Evolutionary conservation across 2,329 filamentous ascomycete species (phyloP), one percentile per base, ranked within the genome.

Genomic region (Lasiodiplodia sp.): DNA sequence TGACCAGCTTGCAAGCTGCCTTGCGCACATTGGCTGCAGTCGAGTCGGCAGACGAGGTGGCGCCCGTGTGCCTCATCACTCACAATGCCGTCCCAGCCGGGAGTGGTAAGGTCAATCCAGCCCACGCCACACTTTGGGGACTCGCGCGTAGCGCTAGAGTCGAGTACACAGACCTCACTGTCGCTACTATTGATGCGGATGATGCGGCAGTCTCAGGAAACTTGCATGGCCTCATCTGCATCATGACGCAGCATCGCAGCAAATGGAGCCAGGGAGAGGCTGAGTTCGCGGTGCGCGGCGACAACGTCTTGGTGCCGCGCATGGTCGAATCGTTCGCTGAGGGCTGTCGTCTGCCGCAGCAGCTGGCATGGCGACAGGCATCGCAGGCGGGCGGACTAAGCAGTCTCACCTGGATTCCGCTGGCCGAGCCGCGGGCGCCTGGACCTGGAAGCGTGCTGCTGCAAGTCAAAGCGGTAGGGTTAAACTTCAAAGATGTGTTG

Each of bases 391-490:
- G 47, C 47, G 18, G 47, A 5, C 18, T 51, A 6, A 21, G n/a
- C 47, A 51, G 47, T n/a, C 47, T 51, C 10, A 2, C 18, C 16
- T 51, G 47, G 47, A 51, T 51, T 18, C 47, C 47, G 18, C 47
- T 18, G 16, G 18, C 47, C 10, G 47, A 51, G 47, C 47, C 47
- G 18, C 47, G 18, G 18, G 18, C 53, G 3, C 21, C 34, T 4
- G 25, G 25, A 71, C 75, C 16, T 49, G 70, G 77, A 16, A 66
- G 76, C 0, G 73, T 81, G 4, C 76, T 79, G 38, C 37, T 75
- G 16, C 53, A 69, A 37, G 25, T 64, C 1, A 23, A 2, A 1
- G 67, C 69, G 3, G 31, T 25, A 7, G 69, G 58, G 14, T 47
- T 72, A 12, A 60, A 58, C 31, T 18, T 65, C n/a, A 5, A 66